Percentiles rank a stretch among this genome's conserved stretches.
These are phyloP conservation scores for Chaetomiaceae sp. DNA, from an alignment of 2,329 filamentous ascomycete species.

Conservation along the genomic window DNA sequence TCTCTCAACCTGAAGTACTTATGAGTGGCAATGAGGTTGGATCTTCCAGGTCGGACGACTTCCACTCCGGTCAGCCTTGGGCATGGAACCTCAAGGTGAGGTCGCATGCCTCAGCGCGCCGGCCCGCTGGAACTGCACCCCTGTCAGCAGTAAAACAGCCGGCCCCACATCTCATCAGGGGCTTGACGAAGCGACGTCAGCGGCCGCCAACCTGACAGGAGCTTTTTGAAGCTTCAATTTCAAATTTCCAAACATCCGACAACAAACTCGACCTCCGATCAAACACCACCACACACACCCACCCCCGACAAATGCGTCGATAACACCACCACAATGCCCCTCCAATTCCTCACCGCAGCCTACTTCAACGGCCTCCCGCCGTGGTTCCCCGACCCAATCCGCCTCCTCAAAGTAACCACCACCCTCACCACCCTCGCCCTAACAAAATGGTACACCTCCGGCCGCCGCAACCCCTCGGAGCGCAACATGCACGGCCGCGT, in stretches of 20 bases:
- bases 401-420: conserved; percentile 38
- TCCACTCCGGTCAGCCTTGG: no score
- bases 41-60: no score
- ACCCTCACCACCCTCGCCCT: conserved; percentile 39
- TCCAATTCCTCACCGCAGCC: conserved; percentile 47
- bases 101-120: not conserved
- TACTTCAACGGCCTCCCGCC: conserved; percentile 46
- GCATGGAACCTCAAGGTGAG: no score
- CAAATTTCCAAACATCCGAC: not conserved
- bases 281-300: not conserved
- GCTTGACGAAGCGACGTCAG: conserved; percentile 9
- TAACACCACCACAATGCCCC: conserved; percentile 41
- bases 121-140: conserved; percentile 3
- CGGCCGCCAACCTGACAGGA: not conserved
- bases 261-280: not conserved
- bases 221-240: not conserved
- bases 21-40: no score
- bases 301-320: not conserved
- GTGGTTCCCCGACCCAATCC: conserved; percentile 43
- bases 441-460: conserved; percentile 72
- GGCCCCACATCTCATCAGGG: conserved; percentile 7
- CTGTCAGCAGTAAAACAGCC: not conserved
- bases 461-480: conserved; percentile 69
- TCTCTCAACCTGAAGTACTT: no score
- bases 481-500: conserved; percentile 90